Percentiles rank a stretch among this genome's conserved stretches.
phyloP scores from a whole-genome alignment of 192 early-diverging fungal genomes.

The Piromyces finnis region DNA sequence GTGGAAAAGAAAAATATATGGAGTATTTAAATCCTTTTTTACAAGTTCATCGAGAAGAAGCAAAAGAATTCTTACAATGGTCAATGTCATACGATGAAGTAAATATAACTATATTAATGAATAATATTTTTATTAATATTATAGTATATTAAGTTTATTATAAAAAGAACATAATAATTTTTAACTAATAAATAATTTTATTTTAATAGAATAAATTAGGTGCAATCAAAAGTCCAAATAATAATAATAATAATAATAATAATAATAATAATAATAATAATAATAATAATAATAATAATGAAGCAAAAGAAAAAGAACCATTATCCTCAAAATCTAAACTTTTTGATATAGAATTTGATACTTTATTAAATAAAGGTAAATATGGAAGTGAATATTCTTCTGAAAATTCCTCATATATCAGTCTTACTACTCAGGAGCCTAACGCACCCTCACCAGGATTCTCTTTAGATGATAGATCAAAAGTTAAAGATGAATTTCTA shows the following conservation, averaged over 20 bases:
- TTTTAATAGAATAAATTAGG: no score
- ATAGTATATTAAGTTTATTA: no score
- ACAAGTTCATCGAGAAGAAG: conserved; percentile 1
- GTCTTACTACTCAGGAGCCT: neutral
- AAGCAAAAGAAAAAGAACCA: no score
- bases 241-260: no score
- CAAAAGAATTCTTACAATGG: neutral
- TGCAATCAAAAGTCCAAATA: no score
- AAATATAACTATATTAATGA: neutral
- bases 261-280: neutral
- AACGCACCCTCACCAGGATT: neutral
- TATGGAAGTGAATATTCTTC: neutral
- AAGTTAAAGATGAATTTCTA: neutral
- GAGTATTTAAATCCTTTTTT: conserved; percentile 25
- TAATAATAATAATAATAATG: neutral
- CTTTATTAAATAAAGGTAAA: neutral
- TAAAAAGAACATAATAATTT: no score
- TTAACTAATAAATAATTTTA: no score
- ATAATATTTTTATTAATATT: no score
- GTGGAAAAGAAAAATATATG: conserved; percentile 30
- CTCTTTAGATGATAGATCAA: neutral
- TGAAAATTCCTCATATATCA: neutral
- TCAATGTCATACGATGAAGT: neutral
- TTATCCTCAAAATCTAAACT: neutral
- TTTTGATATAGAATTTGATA: neutral